These are phyloP conservation scores for Ottelia alismoides DNA, from an alignment of 106 monocot genomes.

Conservation along the genomic window DNA sequence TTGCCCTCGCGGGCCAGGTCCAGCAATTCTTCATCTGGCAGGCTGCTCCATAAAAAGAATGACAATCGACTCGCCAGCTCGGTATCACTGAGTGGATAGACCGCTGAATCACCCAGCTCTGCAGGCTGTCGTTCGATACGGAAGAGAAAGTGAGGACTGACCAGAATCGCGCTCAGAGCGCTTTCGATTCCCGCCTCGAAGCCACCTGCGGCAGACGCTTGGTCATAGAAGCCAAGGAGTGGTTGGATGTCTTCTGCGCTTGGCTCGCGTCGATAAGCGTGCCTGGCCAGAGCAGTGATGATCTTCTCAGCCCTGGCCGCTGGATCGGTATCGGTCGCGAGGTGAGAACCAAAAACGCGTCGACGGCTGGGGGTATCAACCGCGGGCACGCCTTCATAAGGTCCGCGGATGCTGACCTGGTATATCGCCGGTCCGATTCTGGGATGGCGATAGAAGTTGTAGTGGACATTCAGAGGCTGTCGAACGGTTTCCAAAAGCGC, in stretches of 20 bases:
- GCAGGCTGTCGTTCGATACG: background rate
- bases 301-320: background rate
- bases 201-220: background rate
- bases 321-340: background rate
- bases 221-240: background rate
- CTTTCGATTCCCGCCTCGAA: background rate
- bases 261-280: background rate
- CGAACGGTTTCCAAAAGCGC: no score
- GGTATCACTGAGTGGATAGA: no score
- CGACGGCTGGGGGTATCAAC: background rate
- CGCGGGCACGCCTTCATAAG: no score
- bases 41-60: background rate
- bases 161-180: background rate
- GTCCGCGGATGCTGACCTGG: no score
- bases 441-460: no score
- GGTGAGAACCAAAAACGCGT: background rate
- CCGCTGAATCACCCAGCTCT: background rate
- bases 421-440: no score
- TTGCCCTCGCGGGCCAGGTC: background rate
- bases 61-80: background rate
- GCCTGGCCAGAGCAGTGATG: background rate
- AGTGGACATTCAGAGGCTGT: no score
- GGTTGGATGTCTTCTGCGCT: background rate
- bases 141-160: background rate
- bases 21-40: background rate